A percentile compares a stretch with the other conserved stretches of the same genome.
These are phyloP conservation scores for Aegilops umbellulata DNA, from an alignment of 176 grass and related monocot species.

Conservation along the genomic window DNA sequence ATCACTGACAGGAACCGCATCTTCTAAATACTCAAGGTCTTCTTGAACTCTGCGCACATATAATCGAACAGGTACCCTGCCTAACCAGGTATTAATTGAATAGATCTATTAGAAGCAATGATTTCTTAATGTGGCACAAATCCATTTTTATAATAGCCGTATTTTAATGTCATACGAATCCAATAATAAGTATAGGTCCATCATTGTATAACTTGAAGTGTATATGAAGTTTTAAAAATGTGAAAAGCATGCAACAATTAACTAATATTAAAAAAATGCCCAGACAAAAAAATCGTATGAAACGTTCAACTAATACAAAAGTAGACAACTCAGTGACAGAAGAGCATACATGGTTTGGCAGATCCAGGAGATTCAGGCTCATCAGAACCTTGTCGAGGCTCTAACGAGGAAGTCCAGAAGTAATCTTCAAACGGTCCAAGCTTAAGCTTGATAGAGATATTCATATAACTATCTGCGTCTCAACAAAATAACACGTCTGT, in stretches of 20 bases:
- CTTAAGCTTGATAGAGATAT: conserved; percentile 83
- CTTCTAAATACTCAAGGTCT: conserved; percentile 73
- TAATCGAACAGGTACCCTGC: conserved; percentile 88
- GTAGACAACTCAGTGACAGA: conserved; percentile 4
- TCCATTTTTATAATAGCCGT: background rate
- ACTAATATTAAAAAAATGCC: background rate
- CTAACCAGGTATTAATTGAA: conserved; percentile 58
- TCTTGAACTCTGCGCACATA: conserved; percentile 67
- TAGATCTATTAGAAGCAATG: conserved; percentile 10
- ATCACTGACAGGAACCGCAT: conserved; percentile 47
- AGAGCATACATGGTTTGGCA: conserved; percentile 55
- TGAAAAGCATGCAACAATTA: background rate
- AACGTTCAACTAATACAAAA: background rate
- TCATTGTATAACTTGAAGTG: background rate
- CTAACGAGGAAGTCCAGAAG: conserved; percentile 32
- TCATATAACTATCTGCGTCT: conserved; percentile 59
- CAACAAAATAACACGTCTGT: conserved; percentile 22
- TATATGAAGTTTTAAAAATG: background rate
- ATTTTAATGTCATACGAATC: background rate
- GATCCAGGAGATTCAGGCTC: conserved; percentile 75
- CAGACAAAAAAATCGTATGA: background rate
- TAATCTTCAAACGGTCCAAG: conserved; percentile 76
- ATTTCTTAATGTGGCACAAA: background rate
- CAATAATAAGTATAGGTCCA: background rate
- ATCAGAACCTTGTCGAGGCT: conserved; percentile 58